These are phyloP conservation scores for Neonectria coccinea DNA, from an alignment of 2,329 filamentous ascomycete species.

Conservation along the genomic window DNA sequence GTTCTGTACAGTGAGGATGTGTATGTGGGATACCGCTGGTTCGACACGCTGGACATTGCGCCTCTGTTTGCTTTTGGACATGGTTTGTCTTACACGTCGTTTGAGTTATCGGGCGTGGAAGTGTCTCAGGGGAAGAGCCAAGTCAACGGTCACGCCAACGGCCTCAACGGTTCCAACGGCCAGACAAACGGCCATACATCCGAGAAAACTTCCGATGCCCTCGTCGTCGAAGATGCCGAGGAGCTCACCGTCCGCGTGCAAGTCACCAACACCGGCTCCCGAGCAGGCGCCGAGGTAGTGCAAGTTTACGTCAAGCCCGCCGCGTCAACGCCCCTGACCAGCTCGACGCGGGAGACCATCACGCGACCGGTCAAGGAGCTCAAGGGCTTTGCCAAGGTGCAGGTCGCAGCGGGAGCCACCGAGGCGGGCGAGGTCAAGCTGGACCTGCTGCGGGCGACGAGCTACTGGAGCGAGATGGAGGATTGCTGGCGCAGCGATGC, in stretches of 20 bases:
- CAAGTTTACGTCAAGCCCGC: constrained; percentile 47
- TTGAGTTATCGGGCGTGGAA: constrained; percentile 25
- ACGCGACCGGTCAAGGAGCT: constrained; percentile 56
- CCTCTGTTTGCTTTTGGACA: constrained; percentile 35
- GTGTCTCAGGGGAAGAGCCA: constrained; percentile 16
- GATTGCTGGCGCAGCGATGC: constrained; percentile 53
- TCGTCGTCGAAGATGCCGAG: constrained; percentile 4
- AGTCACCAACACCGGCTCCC: constrained; percentile 48
- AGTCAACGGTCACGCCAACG: constrained; percentile 13
- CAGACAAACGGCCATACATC: constrained; percentile 4
- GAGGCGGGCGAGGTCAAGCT: constrained; percentile 47
- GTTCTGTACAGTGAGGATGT: constrained; percentile 36
- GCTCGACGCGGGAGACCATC: constrained; percentile 34
- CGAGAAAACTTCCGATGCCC: neutral
- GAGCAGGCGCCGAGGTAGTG: constrained; percentile 44
- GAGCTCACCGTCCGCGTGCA: constrained; percentile 56
- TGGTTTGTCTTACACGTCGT: constrained; percentile 33
- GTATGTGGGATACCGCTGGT: constrained; percentile 37
- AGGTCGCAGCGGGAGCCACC: constrained; percentile 51
- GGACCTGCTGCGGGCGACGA: constrained; percentile 41
- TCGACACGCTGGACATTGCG: constrained; percentile 30
- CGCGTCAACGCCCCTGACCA: constrained; percentile 28
- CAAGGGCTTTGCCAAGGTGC: constrained; percentile 58
- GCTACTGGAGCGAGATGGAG: constrained; percentile 55
- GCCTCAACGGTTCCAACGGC: constrained; percentile 4